These are phyloP conservation scores for Herpetomonas tarakana DNA, from an alignment of 208 protist genomes.

Conservation along the genomic window DNA sequence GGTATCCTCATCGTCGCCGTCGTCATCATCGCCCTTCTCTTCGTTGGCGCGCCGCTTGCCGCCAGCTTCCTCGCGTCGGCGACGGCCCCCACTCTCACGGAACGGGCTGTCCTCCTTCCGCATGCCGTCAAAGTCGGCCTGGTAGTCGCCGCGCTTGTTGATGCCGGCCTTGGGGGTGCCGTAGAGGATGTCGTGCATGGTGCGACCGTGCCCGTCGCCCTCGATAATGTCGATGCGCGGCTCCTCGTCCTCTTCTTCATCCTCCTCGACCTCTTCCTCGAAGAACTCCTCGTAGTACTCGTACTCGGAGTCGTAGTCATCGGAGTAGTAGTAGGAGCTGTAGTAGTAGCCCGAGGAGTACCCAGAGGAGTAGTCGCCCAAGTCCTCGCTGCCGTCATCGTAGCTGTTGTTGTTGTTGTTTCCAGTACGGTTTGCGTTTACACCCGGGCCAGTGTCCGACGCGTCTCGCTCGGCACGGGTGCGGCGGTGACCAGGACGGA, in stretches of 20 bases:
- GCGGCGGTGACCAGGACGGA: background rate
- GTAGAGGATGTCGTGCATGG: constrained; percentile 59
- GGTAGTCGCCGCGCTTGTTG: constrained; percentile 23
- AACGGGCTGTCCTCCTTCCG: constrained; percentile 9
- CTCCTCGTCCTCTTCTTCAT: constrained; percentile 66
- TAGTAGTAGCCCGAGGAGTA: constrained; percentile 14
- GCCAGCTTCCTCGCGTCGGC: no score
- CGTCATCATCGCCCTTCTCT: constrained; percentile 2
- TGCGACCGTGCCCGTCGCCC: constrained; percentile 33
- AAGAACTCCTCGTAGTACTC: constrained; percentile 64
- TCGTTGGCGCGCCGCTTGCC: background rate
- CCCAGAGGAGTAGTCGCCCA: constrained; percentile 10
- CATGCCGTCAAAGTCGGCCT: constrained; percentile 18
- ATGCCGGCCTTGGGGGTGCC: constrained; percentile 48
- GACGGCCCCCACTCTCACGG: background rate
- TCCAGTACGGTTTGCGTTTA: no score
- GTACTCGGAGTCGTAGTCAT: constrained; percentile 28
- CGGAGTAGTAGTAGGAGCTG: constrained; percentile 4
- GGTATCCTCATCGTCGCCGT: background rate
- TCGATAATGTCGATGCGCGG: constrained; percentile 77
- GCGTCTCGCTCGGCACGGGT: background rate
- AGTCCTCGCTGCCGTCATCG: constrained; percentile 17
- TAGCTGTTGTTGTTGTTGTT: constrained; percentile 8
- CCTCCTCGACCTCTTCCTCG: constrained; percentile 61
- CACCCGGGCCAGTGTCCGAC: background rate